Base-by-base conservation (phyloP, 2,329 filamentous ascomycete species). In the Phialophora tarda region DNA sequence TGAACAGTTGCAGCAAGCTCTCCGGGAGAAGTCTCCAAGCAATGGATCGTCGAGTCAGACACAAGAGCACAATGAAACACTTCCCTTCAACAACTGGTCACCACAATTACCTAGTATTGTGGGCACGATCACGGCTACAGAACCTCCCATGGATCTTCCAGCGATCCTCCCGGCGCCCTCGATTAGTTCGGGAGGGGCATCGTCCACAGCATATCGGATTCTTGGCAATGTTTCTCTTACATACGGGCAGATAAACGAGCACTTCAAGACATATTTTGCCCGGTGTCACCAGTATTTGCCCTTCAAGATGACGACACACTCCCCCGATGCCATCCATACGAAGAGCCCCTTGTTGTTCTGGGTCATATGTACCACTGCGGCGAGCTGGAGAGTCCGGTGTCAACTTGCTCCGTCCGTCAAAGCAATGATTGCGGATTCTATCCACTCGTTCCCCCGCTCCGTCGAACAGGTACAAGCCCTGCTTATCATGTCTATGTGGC, bases 401-500 rank as follows among this genome's bases (percentile, higher is more conserved):
- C 34, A 63, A 34, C 53, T 63, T 14, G 44, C 41, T 8, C 34
- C 38, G 4, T 17, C 48, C 3, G 28, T 64, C n/a, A 55, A 68
- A 57, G 53, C 47, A n/a, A 58, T 73, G 23, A 30, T 73, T 23
- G 67, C 68, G 65, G 58, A 66, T 26, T 63, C 58, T 10, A 68
- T 71, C 30, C 63, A 70, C 21, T 70, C 65, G 24, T 64, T 65
- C 14, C 69, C 71, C 5, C 68, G 69, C 23, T 64, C 64, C 0
- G 66, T 67, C 30, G 64, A 70, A 26, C 57, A 68, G 28, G 69
- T 73, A 21, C 71, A 72, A 30, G 62, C 71, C 10, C 64, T 73
- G 12, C 59, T 69, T 11, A 63, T 73, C 26, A 30, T 71, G 53
- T 72, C 62, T 32, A 66, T 68, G 64, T 73, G 71, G 71, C 71